These are phyloP conservation scores for Cutaneotrichosporon sp. DNA, from an alignment of 1,284 basidiomycete genomes.

Conservation along the genomic window DNA sequence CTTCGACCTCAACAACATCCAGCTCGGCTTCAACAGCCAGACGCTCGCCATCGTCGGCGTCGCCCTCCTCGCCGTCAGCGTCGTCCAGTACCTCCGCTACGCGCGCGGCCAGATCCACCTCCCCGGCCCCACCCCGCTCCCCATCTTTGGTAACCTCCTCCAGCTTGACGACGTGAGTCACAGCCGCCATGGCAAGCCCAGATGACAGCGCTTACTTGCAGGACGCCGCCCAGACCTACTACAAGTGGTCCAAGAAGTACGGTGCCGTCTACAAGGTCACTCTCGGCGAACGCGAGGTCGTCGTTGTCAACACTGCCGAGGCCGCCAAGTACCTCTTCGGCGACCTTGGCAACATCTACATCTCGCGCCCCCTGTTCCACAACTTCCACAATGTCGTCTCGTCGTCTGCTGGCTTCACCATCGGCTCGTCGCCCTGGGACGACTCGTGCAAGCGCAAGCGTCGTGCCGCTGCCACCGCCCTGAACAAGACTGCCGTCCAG, in stretches of 20 bases:
- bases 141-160: conserved; percentile 25
- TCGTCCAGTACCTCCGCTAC: conserved; percentile 20
- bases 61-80: conserved; percentile 17
- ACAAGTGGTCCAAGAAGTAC: conserved; percentile 27
- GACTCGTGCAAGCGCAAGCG: conserved; percentile 29
- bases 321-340: conserved; percentile 25
- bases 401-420: conserved; percentile 22
- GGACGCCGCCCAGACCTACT: conserved; percentile 22
- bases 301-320: conserved; percentile 27
- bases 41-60: conserved; percentile 9
- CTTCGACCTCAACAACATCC: conserved; percentile 8
- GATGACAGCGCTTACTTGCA: neutral
- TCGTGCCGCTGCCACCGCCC: conserved; percentile 23
- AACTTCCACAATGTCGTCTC: conserved; percentile 25
- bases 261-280: conserved; percentile 28
- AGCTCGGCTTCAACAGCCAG: conserved; percentile 4
- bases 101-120: conserved; percentile 26
- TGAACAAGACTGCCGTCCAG: conserved; percentile 23
- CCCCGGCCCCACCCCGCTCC: conserved; percentile 18
- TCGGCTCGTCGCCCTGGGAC: conserved; percentile 28
- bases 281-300: conserved; percentile 27
- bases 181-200: neutral
- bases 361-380: conserved; percentile 25
- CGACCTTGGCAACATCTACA: conserved; percentile 25
- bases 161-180: conserved; percentile 14